Percentiles rank a stretch among this genome's conserved stretches.
These are phyloP conservation scores for Chlamydomonas sp. DNA, from an alignment of 139 green algal species.

Conservation along the genomic window DNA sequence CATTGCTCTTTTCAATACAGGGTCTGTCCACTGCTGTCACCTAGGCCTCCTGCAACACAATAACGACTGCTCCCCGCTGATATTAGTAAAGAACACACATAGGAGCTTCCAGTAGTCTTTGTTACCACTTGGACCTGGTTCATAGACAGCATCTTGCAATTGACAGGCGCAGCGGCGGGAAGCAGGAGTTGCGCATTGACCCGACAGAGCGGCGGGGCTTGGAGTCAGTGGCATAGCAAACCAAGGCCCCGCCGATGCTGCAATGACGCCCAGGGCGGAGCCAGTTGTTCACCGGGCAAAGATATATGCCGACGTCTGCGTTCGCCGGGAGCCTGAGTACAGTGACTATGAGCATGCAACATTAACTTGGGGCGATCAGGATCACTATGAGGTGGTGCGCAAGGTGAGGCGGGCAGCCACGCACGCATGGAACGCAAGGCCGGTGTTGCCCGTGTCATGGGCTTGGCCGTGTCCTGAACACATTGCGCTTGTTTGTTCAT, in stretches of 20 bases:
- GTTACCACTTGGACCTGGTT: no score
- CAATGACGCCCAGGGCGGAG: conserved; percentile 9
- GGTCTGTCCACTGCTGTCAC: no score
- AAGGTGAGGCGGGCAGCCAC: background rate
- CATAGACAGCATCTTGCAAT: no score
- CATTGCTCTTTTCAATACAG: no score
- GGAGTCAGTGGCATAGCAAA: background rate
- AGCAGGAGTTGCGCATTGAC: no score
- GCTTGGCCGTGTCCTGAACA: background rate
- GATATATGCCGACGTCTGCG: conserved; percentile 25
- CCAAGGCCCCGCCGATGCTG: no score
- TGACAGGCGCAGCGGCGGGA: no score
- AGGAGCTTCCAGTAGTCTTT: no score
- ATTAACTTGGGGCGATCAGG: conserved; percentile 70
- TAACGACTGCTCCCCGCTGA: no score
- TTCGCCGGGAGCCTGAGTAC: conserved; percentile 75
- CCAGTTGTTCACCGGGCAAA: conserved; percentile 9
- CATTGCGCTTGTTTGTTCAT: background rate
- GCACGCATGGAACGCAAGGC: background rate
- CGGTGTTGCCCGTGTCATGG: background rate
- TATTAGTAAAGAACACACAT: no score
- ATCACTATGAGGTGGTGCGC: conserved; percentile 91
- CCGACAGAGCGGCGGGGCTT: no score
- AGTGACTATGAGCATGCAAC: conserved; percentile 93
- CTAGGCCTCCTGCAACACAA: no score